A percentile compares a stretch with the other conserved stretches of the same genome.
Evolutionary conservation across 495 filamentous ascomycete genomes (phyloP).

Genomic region (Lasiosphaeria ovina): DNA sequence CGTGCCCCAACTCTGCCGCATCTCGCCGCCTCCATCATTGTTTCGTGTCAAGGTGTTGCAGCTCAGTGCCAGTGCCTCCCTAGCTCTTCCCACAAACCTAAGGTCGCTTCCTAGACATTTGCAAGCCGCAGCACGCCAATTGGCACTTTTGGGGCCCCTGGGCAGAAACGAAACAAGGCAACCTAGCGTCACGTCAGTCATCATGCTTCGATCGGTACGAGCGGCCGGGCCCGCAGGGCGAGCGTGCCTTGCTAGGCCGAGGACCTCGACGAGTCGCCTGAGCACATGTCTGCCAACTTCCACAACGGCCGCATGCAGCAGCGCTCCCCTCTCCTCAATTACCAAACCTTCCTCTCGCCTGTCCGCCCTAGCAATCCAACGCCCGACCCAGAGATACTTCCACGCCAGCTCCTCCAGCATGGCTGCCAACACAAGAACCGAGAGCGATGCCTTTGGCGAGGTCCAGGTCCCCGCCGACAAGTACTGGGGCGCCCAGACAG

Average conservation of each 20-base stretch:
- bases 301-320: not conserved
- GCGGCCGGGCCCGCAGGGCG: slow-evolving; percentile 37
- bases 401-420: slow-evolving; percentile 50
- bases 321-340: slow-evolving; percentile 16
- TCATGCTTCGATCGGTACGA: slow-evolving; percentile 48
- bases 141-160: not conserved
- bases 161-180: not conserved
- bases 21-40: slow-evolving; percentile 2
- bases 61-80: not conserved
- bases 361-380: slow-evolving; percentile 14
- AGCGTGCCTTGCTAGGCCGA: slow-evolving; percentile 39
- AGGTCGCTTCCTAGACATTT: not conserved
- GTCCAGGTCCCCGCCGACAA: slow-evolving; percentile 87
- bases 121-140: not conserved
- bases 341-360: slow-evolving; percentile 18
- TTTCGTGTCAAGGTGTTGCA: not conserved
- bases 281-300: slow-evolving; percentile 38
- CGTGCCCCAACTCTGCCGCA: not conserved
- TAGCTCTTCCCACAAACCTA: slow-evolving; percentile 1
- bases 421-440: slow-evolving; percentile 63
- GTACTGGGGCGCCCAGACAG: slow-evolving; percentile 99
- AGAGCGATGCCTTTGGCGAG: slow-evolving; percentile 97
- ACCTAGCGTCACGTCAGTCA: slow-evolving; percentile 3
- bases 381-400: slow-evolving; percentile 35
- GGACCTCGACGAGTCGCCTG: slow-evolving; percentile 35